Conservation (phyloP, 257 asterid species). For the Galeopsis tetrahit region DNA sequence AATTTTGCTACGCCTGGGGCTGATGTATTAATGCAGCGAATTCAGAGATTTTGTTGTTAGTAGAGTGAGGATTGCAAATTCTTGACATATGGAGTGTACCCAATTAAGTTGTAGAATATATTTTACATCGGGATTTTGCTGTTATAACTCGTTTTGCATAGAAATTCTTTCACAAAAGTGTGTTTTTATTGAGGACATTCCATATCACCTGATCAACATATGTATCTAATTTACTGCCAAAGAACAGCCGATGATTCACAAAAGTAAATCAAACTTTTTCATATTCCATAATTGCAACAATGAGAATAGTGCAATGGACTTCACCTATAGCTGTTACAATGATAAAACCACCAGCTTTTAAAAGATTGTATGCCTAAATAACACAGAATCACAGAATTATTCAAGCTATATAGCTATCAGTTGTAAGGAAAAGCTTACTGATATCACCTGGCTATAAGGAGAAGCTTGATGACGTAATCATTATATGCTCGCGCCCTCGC, state of each 20-base stretch:
- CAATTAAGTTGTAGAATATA: background rate
- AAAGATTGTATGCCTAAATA: constrained; percentile 81
- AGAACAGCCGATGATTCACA: constrained; percentile 8
- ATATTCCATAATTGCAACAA: constrained; percentile 22
- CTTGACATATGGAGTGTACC: background rate
- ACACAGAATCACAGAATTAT: constrained; percentile 21
- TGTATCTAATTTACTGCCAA: constrained; percentile 9
- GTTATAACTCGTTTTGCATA: background rate
- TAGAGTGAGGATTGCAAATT: background rate
- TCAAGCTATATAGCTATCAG: background rate
- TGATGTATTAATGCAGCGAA: background rate
- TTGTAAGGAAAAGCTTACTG: too few relatives aligned
- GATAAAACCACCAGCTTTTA: constrained; percentile 95
- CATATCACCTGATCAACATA: too few relatives aligned
- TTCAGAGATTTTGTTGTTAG: background rate
- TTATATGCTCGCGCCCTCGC: too few relatives aligned
- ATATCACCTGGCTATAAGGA: too few relatives aligned
- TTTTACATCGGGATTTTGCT: background rate
- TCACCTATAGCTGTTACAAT: constrained; percentile 95
- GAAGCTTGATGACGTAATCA: too few relatives aligned
- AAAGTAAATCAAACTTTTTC: constrained; percentile 6
- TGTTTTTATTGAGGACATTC: background rate
- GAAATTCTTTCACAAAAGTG: background rate
- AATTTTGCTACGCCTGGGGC: background rate
- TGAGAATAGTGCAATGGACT: constrained; percentile 18